These are phyloP conservation scores for Aspergillus jensenii DNA, from an alignment of 2,329 filamentous ascomycete species.

Conservation along the genomic window DNA sequence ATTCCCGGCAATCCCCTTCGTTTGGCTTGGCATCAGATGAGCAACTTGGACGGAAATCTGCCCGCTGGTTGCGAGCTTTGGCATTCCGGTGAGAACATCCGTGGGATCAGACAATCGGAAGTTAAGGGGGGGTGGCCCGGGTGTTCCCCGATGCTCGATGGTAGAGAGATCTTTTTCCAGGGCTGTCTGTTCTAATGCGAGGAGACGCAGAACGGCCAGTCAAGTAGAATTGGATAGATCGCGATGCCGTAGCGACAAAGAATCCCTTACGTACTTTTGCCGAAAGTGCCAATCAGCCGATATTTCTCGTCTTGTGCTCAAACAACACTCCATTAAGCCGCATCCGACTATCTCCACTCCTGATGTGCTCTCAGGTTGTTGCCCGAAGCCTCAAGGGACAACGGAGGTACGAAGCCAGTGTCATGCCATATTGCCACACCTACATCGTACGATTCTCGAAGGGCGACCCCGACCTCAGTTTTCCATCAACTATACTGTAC, in stretches of 20 bases:
- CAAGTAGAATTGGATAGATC: neutral
- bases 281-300: neutral
- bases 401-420: neutral
- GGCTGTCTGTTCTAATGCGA: neutral
- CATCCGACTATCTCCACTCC: neutral
- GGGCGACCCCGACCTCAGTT: neutral
- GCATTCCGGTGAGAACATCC: neutral
- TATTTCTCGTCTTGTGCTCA: neutral
- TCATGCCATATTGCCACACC: neutral
- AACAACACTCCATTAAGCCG: neutral
- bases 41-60: neutral
- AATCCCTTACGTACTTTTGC: neutral
- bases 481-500: neutral
- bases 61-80: constrained; percentile 3
- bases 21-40: constrained; percentile 23
- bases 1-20: constrained; percentile 19
- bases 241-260: neutral
- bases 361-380: neutral
- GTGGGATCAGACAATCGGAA: neutral
- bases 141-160: too few relatives aligned
- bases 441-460: neutral
- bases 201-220: neutral
- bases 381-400: neutral
- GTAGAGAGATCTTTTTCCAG: neutral
- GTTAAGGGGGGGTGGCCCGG: neutral